Percentiles rank a stretch among this genome's conserved stretches.
Evolutionary conservation across 2,329 filamentous ascomycete genomes (phyloP).

Genomic region (Rhynchosporium graminicola): DNA sequence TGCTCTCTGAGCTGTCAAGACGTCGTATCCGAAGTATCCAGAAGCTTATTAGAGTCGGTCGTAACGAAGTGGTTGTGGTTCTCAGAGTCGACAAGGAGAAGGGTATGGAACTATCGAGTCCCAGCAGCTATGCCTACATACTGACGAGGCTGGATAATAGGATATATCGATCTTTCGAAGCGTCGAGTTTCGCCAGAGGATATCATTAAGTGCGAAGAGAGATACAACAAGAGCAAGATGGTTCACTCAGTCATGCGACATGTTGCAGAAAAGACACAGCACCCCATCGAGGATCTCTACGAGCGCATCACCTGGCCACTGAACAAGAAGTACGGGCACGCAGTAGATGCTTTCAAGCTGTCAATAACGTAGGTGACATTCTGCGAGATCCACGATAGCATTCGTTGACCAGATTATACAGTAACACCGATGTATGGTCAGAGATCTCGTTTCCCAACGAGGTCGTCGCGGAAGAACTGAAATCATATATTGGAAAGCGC

Average conservation of each 20-base stretch:
- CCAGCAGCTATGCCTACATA: not conserved
- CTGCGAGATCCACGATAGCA: conserved; percentile 14
- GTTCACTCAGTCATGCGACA: conserved; percentile 99
- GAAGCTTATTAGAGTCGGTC: conserved; percentile 96
- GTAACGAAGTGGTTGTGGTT: conserved; percentile 98
- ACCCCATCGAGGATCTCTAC: conserved; percentile 92
- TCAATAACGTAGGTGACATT: conserved; percentile 77
- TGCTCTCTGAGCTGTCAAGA: conserved; percentile 95
- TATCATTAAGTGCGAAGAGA: conserved; percentile 96
- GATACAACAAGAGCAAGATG: conserved; percentile 99
- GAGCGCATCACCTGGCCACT: conserved; percentile 94
- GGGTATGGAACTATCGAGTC: conserved; percentile 49
- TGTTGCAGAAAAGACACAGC: conserved; percentile 94
- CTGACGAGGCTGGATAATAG: conserved; percentile 43
- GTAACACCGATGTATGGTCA: conserved; percentile 94
- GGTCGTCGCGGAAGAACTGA: conserved; percentile 82
- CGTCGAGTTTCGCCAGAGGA: conserved; percentile 96
- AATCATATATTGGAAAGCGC: conserved; percentile 94
- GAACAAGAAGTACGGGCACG: conserved; percentile 96
- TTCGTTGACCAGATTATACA: conserved; percentile 42
- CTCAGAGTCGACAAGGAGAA: conserved; percentile 99
- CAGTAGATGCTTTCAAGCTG: conserved; percentile 97
- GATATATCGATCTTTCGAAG: conserved; percentile 98
- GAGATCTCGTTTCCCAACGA: conserved; percentile 88
- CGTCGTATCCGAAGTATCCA: conserved; percentile 98